Base-by-base conservation (phyloP, 2,329 filamentous ascomycete genomes). In the Colletotrichum spaethianum region DNA sequence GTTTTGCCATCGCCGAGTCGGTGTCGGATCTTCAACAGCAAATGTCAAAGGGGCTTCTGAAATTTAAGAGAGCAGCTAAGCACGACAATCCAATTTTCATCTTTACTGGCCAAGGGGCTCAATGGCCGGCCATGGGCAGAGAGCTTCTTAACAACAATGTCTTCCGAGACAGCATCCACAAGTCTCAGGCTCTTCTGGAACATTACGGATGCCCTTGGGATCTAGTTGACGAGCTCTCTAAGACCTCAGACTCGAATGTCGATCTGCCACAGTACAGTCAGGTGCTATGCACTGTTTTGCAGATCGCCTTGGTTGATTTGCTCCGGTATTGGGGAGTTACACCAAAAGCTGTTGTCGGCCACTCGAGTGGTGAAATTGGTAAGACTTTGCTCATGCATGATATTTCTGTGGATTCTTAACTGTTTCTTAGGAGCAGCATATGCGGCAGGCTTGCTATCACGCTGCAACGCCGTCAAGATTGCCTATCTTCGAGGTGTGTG, bases 251-350 rank as follows among this genome's bases (percentile, higher is more conserved):
- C 20, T 70, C 67, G 1, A 60, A 55, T 7, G 28, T 70, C 1
- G 62, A 60, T 8, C 28, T 70, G 4, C 62, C 67, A 3, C 28
- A 70, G 53, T 66, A 60, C 63, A 83, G 80, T 33, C 84, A 86
- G 70, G 83, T 85, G 50, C 67, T 78, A 1, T 85, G 81, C 63
- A 86, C 84, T 0, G 83, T 86, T 0, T 73, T 89, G 1, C 87
- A 89, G 73, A 76, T 89, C 4, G 82, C 82, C 1, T 74, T 89
- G 1, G 81, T 83, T 0, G 79, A 84, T 9, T 77, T 89, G 1
- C 75, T 89, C 0, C 50, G 79, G 42, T 82, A 82, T 2, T 87
- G 83, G 81, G 81, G 80, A 0, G 77, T 88, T n/a, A 72, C 64
- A 4, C 68, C 68, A 16, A 56, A 48, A 26, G 64, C 42, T 12